These are phyloP conservation scores for Pythium oligandrum DNA, from an alignment of 352 stramenopile genomes.

Conservation along the genomic window DNA sequence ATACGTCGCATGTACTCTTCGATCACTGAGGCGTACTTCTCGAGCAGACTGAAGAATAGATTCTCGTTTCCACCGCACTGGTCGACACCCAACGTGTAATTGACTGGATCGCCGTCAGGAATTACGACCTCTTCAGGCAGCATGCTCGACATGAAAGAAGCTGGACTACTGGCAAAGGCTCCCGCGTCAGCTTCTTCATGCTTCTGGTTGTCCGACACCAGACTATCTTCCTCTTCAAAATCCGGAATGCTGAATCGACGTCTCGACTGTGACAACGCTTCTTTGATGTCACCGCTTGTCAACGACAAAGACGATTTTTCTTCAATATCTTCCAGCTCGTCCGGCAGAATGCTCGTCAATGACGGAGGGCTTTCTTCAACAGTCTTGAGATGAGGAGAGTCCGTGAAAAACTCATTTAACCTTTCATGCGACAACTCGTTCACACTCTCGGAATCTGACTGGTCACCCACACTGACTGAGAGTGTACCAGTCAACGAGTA, in stretches of 20 bases:
- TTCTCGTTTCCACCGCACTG: conserved; percentile 77
- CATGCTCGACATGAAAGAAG: conserved; percentile 2
- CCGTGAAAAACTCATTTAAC: conserved; percentile 6
- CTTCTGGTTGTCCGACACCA: too few species aligned
- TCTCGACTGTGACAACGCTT: too few species aligned
- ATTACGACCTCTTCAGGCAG: conserved; percentile 36
- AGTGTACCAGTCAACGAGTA: conserved; percentile 18
- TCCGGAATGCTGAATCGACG: too few species aligned
- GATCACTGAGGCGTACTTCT: conserved; percentile 68
- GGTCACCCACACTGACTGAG: conserved; percentile 8
- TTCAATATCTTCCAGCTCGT: too few species aligned
- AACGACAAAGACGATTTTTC: too few species aligned
- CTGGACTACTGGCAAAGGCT: not conserved
- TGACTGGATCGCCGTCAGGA: conserved; percentile 71
- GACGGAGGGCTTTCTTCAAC: conserved; percentile 7
- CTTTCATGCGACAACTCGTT: conserved; percentile 11
- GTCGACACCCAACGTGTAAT: conserved; percentile 72
- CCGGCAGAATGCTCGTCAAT: not conserved
- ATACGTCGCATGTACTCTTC: conserved; percentile 57
- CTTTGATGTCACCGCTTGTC: too few species aligned
- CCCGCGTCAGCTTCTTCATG: too few species aligned
- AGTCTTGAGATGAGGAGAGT: conserved; percentile 10
- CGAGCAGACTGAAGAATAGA: conserved; percentile 71
- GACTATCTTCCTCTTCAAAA: too few species aligned
- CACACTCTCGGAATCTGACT: conserved; percentile 20